These are phyloP conservation scores for Fusarium continuum DNA, from an alignment of 2,329 filamentous ascomycete genomes.

Conservation along the genomic window DNA sequence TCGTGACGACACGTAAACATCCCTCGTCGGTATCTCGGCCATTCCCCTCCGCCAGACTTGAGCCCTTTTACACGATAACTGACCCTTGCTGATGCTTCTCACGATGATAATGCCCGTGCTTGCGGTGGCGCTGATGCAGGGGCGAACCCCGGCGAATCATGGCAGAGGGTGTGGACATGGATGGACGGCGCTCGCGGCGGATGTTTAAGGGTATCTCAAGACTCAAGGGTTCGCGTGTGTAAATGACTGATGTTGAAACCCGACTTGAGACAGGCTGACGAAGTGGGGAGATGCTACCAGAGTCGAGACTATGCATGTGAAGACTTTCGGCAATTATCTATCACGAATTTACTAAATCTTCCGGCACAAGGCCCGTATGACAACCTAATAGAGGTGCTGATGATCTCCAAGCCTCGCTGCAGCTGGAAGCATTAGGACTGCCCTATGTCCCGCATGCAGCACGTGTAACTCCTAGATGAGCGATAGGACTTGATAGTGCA, in stretches of 20 bases:
- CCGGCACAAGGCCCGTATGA: background rate
- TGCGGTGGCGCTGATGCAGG: slow-evolving; percentile 11
- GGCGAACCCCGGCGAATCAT: background rate
- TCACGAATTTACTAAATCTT: background rate
- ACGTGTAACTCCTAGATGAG: slow-evolving; percentile 15
- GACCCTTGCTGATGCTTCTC: background rate
- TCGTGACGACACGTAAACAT: background rate
- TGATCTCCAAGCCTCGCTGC: background rate
- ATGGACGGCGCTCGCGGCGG: slow-evolving; percentile 21
- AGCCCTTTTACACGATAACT: background rate
- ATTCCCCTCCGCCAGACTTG: slow-evolving; percentile 7
- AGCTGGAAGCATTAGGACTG: slow-evolving; percentile 1
- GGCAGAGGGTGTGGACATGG: background rate
- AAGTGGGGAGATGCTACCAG: slow-evolving; percentile 1
- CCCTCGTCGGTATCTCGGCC: slow-evolving; percentile 17
- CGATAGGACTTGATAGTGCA: background rate
- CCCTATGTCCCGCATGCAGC: background rate
- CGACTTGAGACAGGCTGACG: background rate
- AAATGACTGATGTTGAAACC: slow-evolving; percentile 9
- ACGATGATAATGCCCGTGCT: background rate
- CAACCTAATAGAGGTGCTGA: no score
- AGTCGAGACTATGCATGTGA: slow-evolving; percentile 26
- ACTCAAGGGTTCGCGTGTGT: no score
- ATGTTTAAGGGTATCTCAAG: slow-evolving; percentile 8
- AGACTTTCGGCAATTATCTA: slow-evolving; percentile 7